These are phyloP conservation scores for Fraxinus sp. DNA, from an alignment of 305 asterid genomes.

Conservation along the genomic window DNA sequence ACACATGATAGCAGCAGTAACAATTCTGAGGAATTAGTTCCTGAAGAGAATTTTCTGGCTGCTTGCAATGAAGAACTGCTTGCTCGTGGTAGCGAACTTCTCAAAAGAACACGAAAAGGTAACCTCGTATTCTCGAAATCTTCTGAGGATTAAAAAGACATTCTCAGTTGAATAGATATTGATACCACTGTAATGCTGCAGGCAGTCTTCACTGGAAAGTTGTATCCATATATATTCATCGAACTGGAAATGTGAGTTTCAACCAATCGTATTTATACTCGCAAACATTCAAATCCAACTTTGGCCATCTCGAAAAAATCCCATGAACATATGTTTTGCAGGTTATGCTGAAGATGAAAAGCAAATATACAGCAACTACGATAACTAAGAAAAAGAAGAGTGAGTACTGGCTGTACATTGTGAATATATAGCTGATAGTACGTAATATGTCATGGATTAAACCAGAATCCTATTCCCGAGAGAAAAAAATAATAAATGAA, in stretches of 20 bases:
- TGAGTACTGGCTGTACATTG: slow-evolving; percentile 21
- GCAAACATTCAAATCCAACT: neutral
- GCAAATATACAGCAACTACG: slow-evolving; percentile 81
- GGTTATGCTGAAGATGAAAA: slow-evolving; percentile 99
- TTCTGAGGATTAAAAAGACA: neutral
- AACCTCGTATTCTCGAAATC: neutral
- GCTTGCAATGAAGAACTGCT: slow-evolving; percentile 92
- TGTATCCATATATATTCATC: slow-evolving; percentile 82
- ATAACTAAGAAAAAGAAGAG: slow-evolving; percentile 96
- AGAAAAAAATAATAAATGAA: neutral
- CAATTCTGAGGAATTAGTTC: slow-evolving; percentile 55
- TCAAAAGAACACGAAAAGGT: slow-evolving; percentile 93
- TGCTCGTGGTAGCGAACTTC: slow-evolving; percentile 87
- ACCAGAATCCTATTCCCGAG: neutral
- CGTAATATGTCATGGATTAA: neutral
- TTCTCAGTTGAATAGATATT: neutral
- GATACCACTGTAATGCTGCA: slow-evolving; percentile 28
- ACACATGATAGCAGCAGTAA: slow-evolving; percentile 36
- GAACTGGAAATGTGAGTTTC: slow-evolving; percentile 69
- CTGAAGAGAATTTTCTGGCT: slow-evolving; percentile 82
- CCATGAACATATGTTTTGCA: slow-evolving; percentile 25
- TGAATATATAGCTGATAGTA: neutral
- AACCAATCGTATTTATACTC: neutral
- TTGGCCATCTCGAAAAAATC: neutral
- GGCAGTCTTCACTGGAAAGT: slow-evolving; percentile 98